Conservation (phyloP, 2,329 filamentous ascomycete species). For the Exophiala viscosa region DNA sequence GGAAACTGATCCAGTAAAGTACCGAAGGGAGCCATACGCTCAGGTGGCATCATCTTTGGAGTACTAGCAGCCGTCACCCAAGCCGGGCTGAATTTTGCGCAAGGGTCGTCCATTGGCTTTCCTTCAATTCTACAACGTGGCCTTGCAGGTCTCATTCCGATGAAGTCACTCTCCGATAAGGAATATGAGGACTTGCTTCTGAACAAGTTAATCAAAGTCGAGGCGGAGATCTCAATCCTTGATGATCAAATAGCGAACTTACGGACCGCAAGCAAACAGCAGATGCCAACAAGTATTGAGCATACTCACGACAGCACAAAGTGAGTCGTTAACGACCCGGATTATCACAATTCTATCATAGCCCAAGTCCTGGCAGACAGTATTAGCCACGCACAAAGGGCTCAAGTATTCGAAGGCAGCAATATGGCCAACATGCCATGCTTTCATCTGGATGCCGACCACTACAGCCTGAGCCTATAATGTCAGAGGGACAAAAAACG, state of each 20-base stretch:
- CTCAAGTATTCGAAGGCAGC: too few species aligned
- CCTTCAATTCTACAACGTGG: constrained; percentile 6
- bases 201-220: constrained; percentile 67
- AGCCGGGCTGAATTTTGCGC: constrained; percentile 32
- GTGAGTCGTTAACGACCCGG: not conserved
- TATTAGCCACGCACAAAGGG: too few species aligned
- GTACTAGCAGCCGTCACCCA: constrained; percentile 18
- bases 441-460: too few species aligned
- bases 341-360: not conserved
- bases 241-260: constrained; percentile 66
- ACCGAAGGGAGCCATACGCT: constrained; percentile 16
- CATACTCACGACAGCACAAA: not conserved
- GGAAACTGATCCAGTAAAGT: constrained; percentile 10
- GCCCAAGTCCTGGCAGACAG: not conserved
- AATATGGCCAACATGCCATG: too few species aligned
- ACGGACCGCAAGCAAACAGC: constrained; percentile 8
- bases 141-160: constrained; percentile 60
- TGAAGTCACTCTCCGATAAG: constrained; percentile 66
- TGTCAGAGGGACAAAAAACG: too few species aligned
- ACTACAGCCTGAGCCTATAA: too few species aligned
- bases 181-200: constrained; percentile 68
- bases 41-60: constrained; percentile 22
- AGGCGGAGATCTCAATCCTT: constrained; percentile 73
- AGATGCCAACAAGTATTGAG: not conserved
- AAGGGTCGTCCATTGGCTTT: constrained; percentile 35